These are phyloP conservation scores for Neurospora sp. DNA, from an alignment of 495 filamentous ascomycete species.

Conservation along the genomic window DNA sequence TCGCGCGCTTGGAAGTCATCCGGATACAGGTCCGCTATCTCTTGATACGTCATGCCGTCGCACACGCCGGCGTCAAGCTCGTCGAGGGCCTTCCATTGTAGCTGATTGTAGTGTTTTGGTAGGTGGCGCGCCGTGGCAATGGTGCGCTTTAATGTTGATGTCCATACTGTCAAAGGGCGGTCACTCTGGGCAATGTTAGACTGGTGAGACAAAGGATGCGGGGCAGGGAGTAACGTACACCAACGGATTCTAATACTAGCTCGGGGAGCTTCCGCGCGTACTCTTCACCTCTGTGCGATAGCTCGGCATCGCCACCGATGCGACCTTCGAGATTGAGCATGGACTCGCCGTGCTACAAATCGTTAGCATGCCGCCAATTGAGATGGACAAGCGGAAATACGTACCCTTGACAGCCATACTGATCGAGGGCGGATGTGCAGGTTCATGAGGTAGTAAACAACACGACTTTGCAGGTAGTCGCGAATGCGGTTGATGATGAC, in stretches of 20 bases:
- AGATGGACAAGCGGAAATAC: slow-evolving; percentile 17
- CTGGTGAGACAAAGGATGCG: neutral
- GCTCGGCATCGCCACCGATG: slow-evolving; percentile 82
- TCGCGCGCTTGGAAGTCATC: slow-evolving; percentile 92
- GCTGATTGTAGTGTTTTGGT: slow-evolving; percentile 66
- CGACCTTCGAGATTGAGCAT: slow-evolving; percentile 77
- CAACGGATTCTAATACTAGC: slow-evolving; percentile 70
- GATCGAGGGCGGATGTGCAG: slow-evolving; percentile 94
- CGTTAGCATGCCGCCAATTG: slow-evolving; percentile 8
- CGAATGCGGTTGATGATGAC: slow-evolving; percentile 96
- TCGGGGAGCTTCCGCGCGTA: slow-evolving; percentile 77
- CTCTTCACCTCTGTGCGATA: slow-evolving; percentile 76
- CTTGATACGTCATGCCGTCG: slow-evolving; percentile 86
- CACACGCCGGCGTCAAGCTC: slow-evolving; percentile 95
- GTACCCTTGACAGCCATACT: slow-evolving; percentile 91
- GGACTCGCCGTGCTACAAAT: slow-evolving; percentile 77
- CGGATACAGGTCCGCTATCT: slow-evolving; percentile 82
- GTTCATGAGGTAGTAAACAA: slow-evolving; percentile 98
- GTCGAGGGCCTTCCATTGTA: slow-evolving; percentile 97
- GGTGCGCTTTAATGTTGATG: slow-evolving; percentile 85
- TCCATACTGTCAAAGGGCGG: slow-evolving; percentile 89
- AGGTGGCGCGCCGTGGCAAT: slow-evolving; percentile 83
- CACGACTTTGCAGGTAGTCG: slow-evolving; percentile 88
- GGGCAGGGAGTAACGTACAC: slow-evolving; percentile 32
- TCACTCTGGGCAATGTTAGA: slow-evolving; percentile 35